Evolutionary conservation across 2,329 filamentous ascomycete genomes (phyloP), one percentile per base, ranked within the genome.

Genomic region (Xylariaceae sp.): DNA sequence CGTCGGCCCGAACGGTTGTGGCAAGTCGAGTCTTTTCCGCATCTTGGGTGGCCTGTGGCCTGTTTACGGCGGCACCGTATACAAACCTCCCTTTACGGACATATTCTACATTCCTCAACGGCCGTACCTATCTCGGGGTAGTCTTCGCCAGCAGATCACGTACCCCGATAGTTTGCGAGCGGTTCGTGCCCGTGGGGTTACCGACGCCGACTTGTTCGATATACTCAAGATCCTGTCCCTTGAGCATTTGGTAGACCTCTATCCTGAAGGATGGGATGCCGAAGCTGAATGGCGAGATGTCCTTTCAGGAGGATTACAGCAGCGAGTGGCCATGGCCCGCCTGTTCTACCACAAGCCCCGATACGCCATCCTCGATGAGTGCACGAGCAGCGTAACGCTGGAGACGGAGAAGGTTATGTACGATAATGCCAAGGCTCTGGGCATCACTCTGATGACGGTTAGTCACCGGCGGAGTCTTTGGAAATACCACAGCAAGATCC

Each of bases 21-120:
- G 94, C 42, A 99, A 99, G 72, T 96, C 90, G 0, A 95, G 88
- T 12, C 80, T 99, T 2, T 99, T 99, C 81, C 86, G 94, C 39
- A 99, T 99, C 63, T 81, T 99, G 1, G 94, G 94, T 58, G 94
- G 94, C 0, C 78, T 99, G 2, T 99, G 94, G 94, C 94, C 94
- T 12, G 94, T 97, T 9, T 99, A 99, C 71, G 92, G 94, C 61
- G 94, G 94, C 50, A 90, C 83, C 1, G 94, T 99, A 26, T 81
- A 89, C 65, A 97, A 97, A 71, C 94, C 94, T 1, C 85, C 88
- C 1, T 94, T 92, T 66, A 85, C 89, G 62, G 88, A 94, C 68
- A 97, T 99, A 68, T 99, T 97, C 74, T 99, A 99, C 74, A 95
- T 99, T 61, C 94, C 94, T 0, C 94, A 99, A 68, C 85, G 94